A percentile compares a stretch with the other conserved stretches of the same genome.
Evolutionary conservation across 306 rosid species (phyloP).

Genomic region (Senna tora): DNA sequence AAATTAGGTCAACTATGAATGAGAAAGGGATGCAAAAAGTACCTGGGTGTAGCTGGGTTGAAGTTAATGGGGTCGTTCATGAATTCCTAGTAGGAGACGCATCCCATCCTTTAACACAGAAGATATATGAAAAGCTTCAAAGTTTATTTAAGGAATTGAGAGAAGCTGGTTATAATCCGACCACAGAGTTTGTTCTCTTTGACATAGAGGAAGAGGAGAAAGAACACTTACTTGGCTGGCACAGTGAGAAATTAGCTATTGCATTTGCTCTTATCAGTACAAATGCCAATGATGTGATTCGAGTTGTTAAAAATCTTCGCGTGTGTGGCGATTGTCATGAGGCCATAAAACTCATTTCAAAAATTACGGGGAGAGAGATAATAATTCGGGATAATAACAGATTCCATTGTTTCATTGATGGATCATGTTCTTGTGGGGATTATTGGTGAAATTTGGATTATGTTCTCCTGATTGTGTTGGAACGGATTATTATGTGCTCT

Average conservation of each 20-base stretch:
- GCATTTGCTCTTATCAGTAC: conserved; percentile 70
- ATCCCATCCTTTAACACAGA: conserved; percentile 58
- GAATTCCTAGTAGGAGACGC: conserved; percentile 75
- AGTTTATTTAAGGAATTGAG: conserved; percentile 60
- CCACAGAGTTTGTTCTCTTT: conserved; percentile 72
- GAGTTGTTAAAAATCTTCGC: conserved; percentile 78
- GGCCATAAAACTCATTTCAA: conserved; percentile 66
- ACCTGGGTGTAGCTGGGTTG: conserved; percentile 76
- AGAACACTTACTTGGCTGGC: conserved; percentile 69
- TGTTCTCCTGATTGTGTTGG: conserved; percentile 23
- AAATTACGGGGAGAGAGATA: conserved; percentile 62
- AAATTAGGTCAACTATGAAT: conserved; percentile 56
- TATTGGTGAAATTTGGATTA: conserved; percentile 57
- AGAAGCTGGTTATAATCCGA: conserved; percentile 71
- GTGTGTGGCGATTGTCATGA: conserved; percentile 77
- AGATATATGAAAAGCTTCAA: conserved; percentile 66
- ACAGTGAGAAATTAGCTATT: conserved; percentile 77
- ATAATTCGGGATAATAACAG: conserved; percentile 67
- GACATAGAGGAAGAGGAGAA: conserved; percentile 82
- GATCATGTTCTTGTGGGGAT: conserved; percentile 71
- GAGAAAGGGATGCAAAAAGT: conserved; percentile 63
- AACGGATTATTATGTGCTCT: too few relatives aligned
- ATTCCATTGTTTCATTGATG: conserved; percentile 62
- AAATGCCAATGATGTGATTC: conserved; percentile 46
- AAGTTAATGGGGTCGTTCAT: conserved; percentile 63